These are phyloP conservation scores for Solanum virginianum DNA, from an alignment of 257 asterid species.

Conservation along the genomic window DNA sequence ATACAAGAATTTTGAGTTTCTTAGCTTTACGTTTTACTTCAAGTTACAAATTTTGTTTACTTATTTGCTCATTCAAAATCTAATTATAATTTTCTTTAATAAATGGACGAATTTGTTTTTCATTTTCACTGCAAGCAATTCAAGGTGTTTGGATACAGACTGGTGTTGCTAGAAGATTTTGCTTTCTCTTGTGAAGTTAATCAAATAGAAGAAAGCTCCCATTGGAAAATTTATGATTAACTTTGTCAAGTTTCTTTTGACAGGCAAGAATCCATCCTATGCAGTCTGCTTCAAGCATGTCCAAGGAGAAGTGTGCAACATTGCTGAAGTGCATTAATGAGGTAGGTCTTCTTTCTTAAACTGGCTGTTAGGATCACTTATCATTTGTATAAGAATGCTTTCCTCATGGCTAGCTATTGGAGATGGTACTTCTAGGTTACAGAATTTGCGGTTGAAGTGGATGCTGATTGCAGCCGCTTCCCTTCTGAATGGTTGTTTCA, in stretches of 20 bases:
- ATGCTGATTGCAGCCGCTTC: conserved; percentile 73
- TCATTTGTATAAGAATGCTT: not conserved
- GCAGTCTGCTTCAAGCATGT: conserved; percentile 69
- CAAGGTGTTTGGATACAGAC: not conserved
- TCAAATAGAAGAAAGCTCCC: not conserved
- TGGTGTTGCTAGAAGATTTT: not conserved
- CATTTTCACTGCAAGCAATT: not conserved
- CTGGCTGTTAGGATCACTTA: not conserved
- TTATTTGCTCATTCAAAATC: not conserved
- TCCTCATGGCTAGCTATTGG: conserved; percentile 30
- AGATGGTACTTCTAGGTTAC: conserved; percentile 62
- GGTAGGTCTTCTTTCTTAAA: conserved; percentile 24
- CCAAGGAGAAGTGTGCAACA: conserved; percentile 52
- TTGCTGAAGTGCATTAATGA: conserved; percentile 80
- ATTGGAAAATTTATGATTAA: not conserved
- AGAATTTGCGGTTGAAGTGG: conserved; percentile 69
- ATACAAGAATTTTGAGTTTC: not conserved
- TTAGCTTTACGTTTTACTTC: not conserved
- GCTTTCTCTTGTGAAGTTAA: not conserved
- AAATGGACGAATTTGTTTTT: not conserved
- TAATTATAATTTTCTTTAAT: not conserved
- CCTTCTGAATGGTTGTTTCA: conserved; percentile 95
- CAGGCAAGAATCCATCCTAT: conserved; percentile 92
- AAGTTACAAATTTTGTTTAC: not conserved
- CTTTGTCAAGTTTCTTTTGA: conserved; percentile 7